Evolutionary conservation across 2,329 filamentous ascomycete species (phyloP), one percentile per base, ranked within the genome.

Genomic region (Conoideocrella luteorostrata): DNA sequence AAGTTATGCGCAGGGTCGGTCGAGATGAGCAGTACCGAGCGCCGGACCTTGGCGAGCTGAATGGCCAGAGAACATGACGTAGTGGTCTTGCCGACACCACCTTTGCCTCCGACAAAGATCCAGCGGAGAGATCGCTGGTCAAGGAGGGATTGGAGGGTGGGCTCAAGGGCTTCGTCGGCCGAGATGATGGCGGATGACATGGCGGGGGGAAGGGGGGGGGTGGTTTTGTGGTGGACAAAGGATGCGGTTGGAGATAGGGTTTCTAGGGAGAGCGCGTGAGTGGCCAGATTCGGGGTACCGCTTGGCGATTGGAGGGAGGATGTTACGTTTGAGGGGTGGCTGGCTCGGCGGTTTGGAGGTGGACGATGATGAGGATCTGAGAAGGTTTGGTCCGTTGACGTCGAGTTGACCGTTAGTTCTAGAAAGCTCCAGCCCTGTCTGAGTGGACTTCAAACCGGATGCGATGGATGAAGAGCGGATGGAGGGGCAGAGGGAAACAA

Each of bases 31-130:
- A 98, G 81, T 49, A 98, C 93, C 49, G 87, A 95, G 69, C 91
- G 91, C 68, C 93, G 88, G 57, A 89, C 88, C 68, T 86, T 89
- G 58, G 93, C 89, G 52, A 98, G 87, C 70, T 98, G 93, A 63
- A 98, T 97, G 51, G 93, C 93, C 52, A 98, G 85, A 9, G 91
- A 96, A 71, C 93, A 98, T 7, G 91, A 97, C 13, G 93, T 98
- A n/a, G 93, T 98, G 22, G 93, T 98, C 75, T 98, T 98, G 65
- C 93, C 93, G 36, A 98, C 93, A 63, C 93, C 93, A 60, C 93
- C 93, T 71, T 98, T 98, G 54, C 93, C 93, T 59, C 93, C 93
- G 48, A 98, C 93, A 60, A 98, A 98, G 69, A 98, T 95, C 93
- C 93, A 98, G 64, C 93, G 88, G 44, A 98, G 82, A 26, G 87